Base-by-base conservation (phyloP, 169 alveolate genomes). In the Theileria annulata region DNA sequence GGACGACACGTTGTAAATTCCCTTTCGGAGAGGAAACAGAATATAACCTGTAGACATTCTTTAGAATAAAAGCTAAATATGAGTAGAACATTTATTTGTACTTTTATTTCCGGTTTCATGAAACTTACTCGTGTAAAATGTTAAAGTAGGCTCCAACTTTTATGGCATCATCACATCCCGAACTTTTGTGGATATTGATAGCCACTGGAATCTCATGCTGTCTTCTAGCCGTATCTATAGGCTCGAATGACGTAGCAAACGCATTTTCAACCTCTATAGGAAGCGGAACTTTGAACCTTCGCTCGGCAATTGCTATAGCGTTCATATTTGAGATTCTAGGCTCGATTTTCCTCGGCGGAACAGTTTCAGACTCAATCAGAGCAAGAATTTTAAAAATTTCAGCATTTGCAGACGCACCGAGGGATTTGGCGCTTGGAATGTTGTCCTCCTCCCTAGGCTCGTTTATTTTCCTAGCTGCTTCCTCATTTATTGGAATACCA, bases 201-300 rank as follows among this genome's bases (percentile, higher is more conserved):
- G 80, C 86, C 30, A 87, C 95, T 30, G 94, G 92, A 28, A 67
- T 92, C 42, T 87, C 87, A 31, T 71, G 93, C 77, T 72, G 79
- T 58, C 59, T 86, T 63, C 77, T 92, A 84, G 95, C 94, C 64
- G 72, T 91, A 71, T 88, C 91, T 8, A 93, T 93, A 9, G 96
- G 96, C 30, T 96, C 96, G 47, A 93, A 93, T 74, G 96, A 93
- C 79, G 96, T 93, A 37, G 96, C 96, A 49, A 93, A 93, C 33
- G 86, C 95, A 10, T 92, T 93, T 81, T 87, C 94, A 51, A 89
- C 96, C 21, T 79, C 94, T 6, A 91, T 93, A 21, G 96, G 96
- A 25, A 77, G 95, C 31, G 88, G 90, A 71, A 77, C 96, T 30
- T 23, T 93, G 27, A 77, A 88, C 28, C 87, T 93, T 21, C 68